Evolutionary conservation across 1,284 basidiomycete genomes (phyloP).

Genomic region (Chondrostereum purpureum): DNA sequence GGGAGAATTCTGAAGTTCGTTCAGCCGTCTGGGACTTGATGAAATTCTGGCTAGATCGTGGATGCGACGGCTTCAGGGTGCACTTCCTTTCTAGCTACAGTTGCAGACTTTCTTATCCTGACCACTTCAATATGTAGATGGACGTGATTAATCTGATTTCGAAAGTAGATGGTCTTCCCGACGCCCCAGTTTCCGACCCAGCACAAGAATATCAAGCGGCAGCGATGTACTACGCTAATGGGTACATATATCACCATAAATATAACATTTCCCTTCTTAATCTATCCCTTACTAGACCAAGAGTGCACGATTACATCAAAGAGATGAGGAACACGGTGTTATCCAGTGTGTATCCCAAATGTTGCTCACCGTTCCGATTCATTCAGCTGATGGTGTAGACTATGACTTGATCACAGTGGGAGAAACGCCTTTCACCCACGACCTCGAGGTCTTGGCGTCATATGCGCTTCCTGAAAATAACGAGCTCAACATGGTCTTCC

Average conservation of each 20-base stretch:
- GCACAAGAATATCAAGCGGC: constrained; percentile 53
- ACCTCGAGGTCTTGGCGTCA: constrained; percentile 39
- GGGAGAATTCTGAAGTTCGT: constrained; percentile 62
- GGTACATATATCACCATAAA: constrained; percentile 27
- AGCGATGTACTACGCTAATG: constrained; percentile 49
- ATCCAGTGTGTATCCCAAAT: constrained; percentile 35
- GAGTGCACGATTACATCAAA: constrained; percentile 61
- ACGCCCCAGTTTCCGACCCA: constrained; percentile 51
- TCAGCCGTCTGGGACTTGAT: constrained; percentile 62
- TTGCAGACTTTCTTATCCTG: constrained; percentile 1
- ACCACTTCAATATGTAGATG: constrained; percentile 49
- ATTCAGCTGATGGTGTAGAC: constrained; percentile 27
- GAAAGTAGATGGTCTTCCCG: constrained; percentile 57
- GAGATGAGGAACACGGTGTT: constrained; percentile 62
- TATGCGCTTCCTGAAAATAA: constrained; percentile 59
- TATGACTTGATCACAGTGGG: constrained; percentile 62
- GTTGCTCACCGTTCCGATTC: constrained; percentile 1
- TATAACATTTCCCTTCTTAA: background rate
- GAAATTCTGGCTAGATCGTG: constrained; percentile 69
- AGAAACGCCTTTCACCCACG: constrained; percentile 55
- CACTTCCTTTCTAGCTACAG: constrained; percentile 11
- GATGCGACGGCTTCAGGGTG: constrained; percentile 71
- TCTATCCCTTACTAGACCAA: constrained; percentile 33
- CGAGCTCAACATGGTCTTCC: constrained; percentile 65
- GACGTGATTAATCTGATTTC: constrained; percentile 67